These are phyloP conservation scores for Phaeosphaeriaceae sp. DNA, from an alignment of 2,329 filamentous ascomycete species.

Conservation along the genomic window DNA sequence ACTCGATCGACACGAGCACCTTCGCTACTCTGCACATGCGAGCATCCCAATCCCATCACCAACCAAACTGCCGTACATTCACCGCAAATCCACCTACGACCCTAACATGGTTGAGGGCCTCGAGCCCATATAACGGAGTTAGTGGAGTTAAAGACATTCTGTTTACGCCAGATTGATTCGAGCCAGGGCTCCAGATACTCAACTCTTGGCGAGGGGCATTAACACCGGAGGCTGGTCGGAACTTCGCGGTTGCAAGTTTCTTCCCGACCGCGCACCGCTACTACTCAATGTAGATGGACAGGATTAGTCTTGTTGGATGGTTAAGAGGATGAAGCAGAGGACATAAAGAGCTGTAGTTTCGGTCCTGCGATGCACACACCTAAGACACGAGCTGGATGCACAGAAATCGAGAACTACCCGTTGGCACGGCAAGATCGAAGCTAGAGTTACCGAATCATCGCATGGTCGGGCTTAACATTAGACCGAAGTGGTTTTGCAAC, in stretches of 20 bases:
- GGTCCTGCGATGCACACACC: background rate
- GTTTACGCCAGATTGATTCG: background rate
- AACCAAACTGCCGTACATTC: background rate
- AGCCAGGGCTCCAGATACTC: background rate
- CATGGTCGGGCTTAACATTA: background rate
- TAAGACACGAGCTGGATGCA: too few species aligned
- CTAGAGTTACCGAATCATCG: background rate
- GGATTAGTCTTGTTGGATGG: background rate
- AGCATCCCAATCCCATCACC: conserved; percentile 3
- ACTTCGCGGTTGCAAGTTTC: background rate
- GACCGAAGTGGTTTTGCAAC: background rate
- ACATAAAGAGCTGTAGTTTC: background rate
- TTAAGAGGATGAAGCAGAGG: background rate
- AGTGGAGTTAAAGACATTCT: background rate
- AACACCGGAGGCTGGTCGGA: background rate
- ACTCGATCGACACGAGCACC: conserved; percentile 7
- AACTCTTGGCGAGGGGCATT: background rate
- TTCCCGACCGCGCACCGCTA: background rate
- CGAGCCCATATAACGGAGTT: background rate
- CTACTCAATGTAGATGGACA: background rate
- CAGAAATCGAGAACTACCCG: background rate
- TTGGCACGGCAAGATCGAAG: background rate
- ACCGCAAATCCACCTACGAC: background rate
- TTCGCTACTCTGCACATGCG: conserved; percentile 12
- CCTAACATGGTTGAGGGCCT: background rate